Evolutionary conservation across 345 rosid genomes (phyloP), one percentile per base, ranked within the genome.

Genomic region (Bruguiera gymnorhiza): DNA sequence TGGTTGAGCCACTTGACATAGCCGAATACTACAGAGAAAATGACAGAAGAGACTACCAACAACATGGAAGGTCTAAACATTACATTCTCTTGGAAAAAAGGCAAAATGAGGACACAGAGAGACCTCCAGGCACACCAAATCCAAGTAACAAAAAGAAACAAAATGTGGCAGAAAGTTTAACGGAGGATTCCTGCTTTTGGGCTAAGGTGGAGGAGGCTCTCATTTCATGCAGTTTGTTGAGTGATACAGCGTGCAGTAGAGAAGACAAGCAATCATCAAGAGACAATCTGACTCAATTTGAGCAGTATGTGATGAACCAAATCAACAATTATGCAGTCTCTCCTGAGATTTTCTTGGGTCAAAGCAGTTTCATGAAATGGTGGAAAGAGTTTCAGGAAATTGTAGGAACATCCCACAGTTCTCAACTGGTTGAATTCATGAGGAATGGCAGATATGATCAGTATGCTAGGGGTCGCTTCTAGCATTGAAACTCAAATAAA

Each of bases 151-250:
- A 8, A 8, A 66, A 58, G 53, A 76, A 74, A 23, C 34, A 71
- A 54, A 83, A 78, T 6, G 71, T 82, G 60, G 70, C 70, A 30
- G 63, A 30, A 9, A 67, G 20, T 19, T 18, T 88, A 24, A 87
- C 83, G 0, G 68, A 82, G 50, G 96, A 90, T 82, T 90, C 98
- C n/a, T 88, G 93, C 65, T 93, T 93, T 26, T 93, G 98, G 98
- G 86, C 88, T 24, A 70, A 77, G 6, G 98, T 93, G 13, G 96
- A 93, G 76, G 95, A 90, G 70, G 88, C 92, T 15, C 8, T 84
- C 46, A 66, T 76, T 8, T 66, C 62, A 0, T 72, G 83, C 68
- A 60, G 76, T 11, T 8, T 11, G 54, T 52, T 78, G 57, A 70
- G 34, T 9, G 50, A 43, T 46, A 66, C 30, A 43, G 78, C 65